Conservation (phyloP, 2,329 filamentous ascomycete species). For the Alternaria gansuensis region DNA sequence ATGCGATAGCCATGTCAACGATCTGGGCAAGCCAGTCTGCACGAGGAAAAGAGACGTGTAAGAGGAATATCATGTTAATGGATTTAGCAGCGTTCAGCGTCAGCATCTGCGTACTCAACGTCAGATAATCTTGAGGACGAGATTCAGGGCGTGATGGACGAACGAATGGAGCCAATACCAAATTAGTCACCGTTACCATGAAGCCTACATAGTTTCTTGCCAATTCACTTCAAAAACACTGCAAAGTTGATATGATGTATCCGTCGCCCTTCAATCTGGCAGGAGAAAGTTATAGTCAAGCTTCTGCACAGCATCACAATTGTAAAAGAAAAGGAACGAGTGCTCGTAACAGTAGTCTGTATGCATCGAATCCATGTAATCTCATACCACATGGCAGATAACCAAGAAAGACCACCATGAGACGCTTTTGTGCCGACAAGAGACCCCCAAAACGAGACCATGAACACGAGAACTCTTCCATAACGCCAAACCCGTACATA, state of each 20-base stretch:
- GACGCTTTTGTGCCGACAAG: too few relatives aligned
- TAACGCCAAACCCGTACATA: neutral
- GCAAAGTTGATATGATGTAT: too few relatives aligned
- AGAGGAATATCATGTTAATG: neutral
- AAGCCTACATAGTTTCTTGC: too few relatives aligned
- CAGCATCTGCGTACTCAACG: neutral
- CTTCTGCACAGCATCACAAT: too few relatives aligned
- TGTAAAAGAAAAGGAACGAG: too few relatives aligned
- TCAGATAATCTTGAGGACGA: neutral
- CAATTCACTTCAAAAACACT: too few relatives aligned
- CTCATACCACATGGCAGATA: too few relatives aligned
- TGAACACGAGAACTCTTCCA: neutral
- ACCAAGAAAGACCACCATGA: too few relatives aligned
- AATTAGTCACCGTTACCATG: too few relatives aligned
- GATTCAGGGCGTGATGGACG: neutral
- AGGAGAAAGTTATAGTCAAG: too few relatives aligned
- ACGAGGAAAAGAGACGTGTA: neutral
- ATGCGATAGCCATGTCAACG: neutral
- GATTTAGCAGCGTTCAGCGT: slow-evolving; percentile 4
- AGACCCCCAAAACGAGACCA: neutral
- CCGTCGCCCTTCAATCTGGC: too few relatives aligned
- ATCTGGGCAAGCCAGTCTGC: neutral
- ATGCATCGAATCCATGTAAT: neutral
- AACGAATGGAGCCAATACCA: too few relatives aligned
- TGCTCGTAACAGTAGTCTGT: neutral